Percentiles rank a stretch among this genome's conserved stretches.
Evolutionary conservation across 192 early-diverging fungal genomes (phyloP).

Genomic region (Podila verticillata): DNA sequence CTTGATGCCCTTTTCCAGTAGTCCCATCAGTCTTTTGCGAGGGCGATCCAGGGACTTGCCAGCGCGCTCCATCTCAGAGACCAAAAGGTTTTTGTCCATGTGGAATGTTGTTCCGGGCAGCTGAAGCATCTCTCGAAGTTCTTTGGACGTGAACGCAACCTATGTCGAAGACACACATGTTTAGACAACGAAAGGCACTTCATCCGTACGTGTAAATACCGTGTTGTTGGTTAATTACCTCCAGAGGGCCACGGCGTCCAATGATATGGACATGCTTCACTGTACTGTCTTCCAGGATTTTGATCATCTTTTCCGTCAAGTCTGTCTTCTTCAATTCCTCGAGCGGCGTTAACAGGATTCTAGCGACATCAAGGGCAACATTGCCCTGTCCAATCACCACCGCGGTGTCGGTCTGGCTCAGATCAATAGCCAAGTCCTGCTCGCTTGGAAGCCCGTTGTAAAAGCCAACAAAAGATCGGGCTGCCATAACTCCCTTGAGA

Average conservation of each 20-base stretch:
- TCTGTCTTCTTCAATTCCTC: slow-evolving; percentile 86
- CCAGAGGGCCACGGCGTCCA: slow-evolving; percentile 91
- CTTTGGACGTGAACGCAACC: slow-evolving; percentile 93
- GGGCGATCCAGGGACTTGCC: slow-evolving; percentile 63
- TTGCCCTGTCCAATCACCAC: slow-evolving; percentile 95
- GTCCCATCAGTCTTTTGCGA: slow-evolving; percentile 85
- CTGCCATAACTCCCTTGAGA: slow-evolving; percentile 71
- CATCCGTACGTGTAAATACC: background rate
- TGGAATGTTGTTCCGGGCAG: slow-evolving; percentile 71
- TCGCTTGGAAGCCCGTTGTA: slow-evolving; percentile 90
- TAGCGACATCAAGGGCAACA: slow-evolving; percentile 91
- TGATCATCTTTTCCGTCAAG: slow-evolving; percentile 80
- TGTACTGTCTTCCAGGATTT: slow-evolving; percentile 67
- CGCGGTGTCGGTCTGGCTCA: slow-evolving; percentile 74
- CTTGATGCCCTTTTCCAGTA: slow-evolving; percentile 71
- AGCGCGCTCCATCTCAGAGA: slow-evolving; percentile 57
- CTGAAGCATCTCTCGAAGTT: slow-evolving; percentile 91
- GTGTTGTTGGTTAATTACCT: slow-evolving; percentile 61
- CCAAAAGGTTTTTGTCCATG: slow-evolving; percentile 70
- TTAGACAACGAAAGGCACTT: background rate
- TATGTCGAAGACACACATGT: slow-evolving; percentile 16
- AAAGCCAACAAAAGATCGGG: slow-evolving; percentile 92
- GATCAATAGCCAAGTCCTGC: slow-evolving; percentile 67
- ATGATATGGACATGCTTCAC: slow-evolving; percentile 89
- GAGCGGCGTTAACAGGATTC: slow-evolving; percentile 81